Evolutionary conservation across 371 early-diverging fungal species (phyloP).

Genomic region (Syncephalastrum sp.): DNA sequence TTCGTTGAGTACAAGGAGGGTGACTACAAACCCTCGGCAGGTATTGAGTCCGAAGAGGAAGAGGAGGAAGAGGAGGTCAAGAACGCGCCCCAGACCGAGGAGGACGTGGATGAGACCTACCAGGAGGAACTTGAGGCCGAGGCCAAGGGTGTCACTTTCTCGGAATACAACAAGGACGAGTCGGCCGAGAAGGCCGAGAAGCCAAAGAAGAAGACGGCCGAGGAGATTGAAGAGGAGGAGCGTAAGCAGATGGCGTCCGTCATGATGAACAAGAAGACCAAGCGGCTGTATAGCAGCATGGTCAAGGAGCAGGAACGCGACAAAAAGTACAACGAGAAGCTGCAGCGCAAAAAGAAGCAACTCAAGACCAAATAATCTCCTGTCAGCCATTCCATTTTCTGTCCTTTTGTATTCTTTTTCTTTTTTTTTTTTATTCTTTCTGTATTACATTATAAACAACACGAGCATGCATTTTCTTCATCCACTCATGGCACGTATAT

Average conservation of each 20-base stretch:
- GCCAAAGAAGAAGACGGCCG: conserved; percentile 59
- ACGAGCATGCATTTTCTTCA: no score
- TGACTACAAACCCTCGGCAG: conserved; percentile 79
- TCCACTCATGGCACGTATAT: conserved; percentile 29
- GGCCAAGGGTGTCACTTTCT: conserved; percentile 71
- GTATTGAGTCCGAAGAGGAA: conserved; percentile 45
- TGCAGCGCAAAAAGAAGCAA: conserved; percentile 44
- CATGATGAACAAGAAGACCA: conserved; percentile 94
- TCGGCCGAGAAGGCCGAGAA: conserved; percentile 46
- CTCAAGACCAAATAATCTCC: conserved; percentile 20
- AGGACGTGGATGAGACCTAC: conserved; percentile 49
- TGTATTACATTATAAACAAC: conserved; percentile 3
- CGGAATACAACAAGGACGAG: conserved; percentile 65
- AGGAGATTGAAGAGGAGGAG: conserved; percentile 80
- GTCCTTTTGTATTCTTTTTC: neutral
- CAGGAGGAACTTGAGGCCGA: conserved; percentile 75
- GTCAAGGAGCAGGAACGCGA: conserved; percentile 51
- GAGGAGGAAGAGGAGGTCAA: conserved; percentile 46
- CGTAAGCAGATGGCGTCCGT: conserved; percentile 83
- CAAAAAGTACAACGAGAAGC: conserved; percentile 59
- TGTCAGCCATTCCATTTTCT: conserved; percentile 5
- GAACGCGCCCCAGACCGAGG: conserved; percentile 42
- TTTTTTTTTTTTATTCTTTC: conserved; percentile 5
- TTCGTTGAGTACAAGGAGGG: conserved; percentile 86
- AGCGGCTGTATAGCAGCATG: conserved; percentile 81